Percentiles rank a stretch among this genome's conserved stretches.
Evolutionary conservation across 495 filamentous ascomycete species (phyloP).

Genomic region (Aspergillus haitiensis): DNA sequence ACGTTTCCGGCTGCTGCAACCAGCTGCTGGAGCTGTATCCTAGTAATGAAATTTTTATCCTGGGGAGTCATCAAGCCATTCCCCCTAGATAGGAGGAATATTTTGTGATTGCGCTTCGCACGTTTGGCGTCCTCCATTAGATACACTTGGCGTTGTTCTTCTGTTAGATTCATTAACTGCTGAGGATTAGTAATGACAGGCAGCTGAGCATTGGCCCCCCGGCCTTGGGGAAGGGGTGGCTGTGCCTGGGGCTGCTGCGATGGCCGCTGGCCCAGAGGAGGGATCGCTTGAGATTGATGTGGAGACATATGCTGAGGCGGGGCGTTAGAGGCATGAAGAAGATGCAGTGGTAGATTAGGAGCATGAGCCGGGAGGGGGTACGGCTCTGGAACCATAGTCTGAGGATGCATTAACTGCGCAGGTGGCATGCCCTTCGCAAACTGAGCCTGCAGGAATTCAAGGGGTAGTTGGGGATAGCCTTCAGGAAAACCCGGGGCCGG

Average conservation of each 20-base stretch:
- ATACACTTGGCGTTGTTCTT: slow-evolving; percentile 74
- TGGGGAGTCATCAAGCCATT: slow-evolving; percentile 99
- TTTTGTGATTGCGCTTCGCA: slow-evolving; percentile 98
- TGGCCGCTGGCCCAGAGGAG: slow-evolving; percentile 41
- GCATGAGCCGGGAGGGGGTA: slow-evolving; percentile 44
- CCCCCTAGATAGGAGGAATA: slow-evolving; percentile 85
- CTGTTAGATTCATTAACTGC: slow-evolving; percentile 74
- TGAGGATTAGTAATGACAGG: slow-evolving; percentile 66
- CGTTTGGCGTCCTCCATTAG: slow-evolving; percentile 89
- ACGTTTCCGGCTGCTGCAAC: slow-evolving; percentile 87
- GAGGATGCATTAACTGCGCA: slow-evolving; percentile 50
- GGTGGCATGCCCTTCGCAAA: slow-evolving; percentile 43
- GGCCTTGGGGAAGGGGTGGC: slow-evolving; percentile 25
- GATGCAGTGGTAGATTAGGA: slow-evolving; percentile 42
- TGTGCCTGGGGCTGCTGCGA: slow-evolving; percentile 32
- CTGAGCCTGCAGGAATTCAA: slow-evolving; percentile 56
- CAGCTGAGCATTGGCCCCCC: slow-evolving; percentile 33
- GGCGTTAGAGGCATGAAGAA: slow-evolving; percentile 42
- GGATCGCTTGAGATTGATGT: slow-evolving; percentile 34
- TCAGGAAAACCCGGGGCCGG: slow-evolving; percentile 44
- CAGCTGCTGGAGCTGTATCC: slow-evolving; percentile 95
- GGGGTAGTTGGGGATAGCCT: slow-evolving; percentile 39
- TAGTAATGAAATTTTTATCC: slow-evolving; percentile 98
- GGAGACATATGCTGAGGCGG: slow-evolving; percentile 38
- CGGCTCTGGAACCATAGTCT: slow-evolving; percentile 47